Evolutionary conservation across 2,329 filamentous ascomycete species (phyloP), one percentile per base, ranked within the genome.

Genomic region (Alternaria sp.): DNA sequence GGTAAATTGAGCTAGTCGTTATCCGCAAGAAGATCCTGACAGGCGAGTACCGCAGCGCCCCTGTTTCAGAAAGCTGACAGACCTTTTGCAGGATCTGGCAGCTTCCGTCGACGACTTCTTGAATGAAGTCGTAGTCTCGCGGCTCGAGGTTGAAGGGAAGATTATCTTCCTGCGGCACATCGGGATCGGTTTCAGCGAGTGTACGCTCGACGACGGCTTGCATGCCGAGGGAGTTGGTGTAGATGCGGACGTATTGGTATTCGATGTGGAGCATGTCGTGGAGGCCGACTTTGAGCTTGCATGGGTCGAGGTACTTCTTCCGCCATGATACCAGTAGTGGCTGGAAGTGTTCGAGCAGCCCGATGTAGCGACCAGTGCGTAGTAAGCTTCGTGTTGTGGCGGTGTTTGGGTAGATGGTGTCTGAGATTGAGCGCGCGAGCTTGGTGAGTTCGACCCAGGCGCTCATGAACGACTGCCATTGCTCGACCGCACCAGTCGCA

Each of bases 161-260:
- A 40, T 83, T 74, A 10, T 79, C 75, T 44, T 78, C 76, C 59
- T 74, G 83, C 43, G 74, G 73, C 1, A 73, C 74, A 12, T 79
- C 75, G 5, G 75, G 74, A 63, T 80, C 77, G 21, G 76, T 74
- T 55, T 80, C 77, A 7, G 77, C 75, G n/a, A 85, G 76, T 1
- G 82, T 83, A n/a, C 85, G 83, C 62, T 87, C 85, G 4, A 87
- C 85, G 4, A 87, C 83, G 3, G 86, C 86, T 72, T 88, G 86
- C 75, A 88, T 85, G 3, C 85, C 85, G 6, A 87, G 80, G 0
- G 81, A 82, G 50, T 83, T 83, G 43, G 80, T 81, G 57, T 82
- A 83, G 15, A 82, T 79, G 2, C 80, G 71, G 2, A 81, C 76
- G 51, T 82, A 82, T 30, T 83, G 79, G 50, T 81, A 87, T 62